phyloP scores from a whole-genome alignment of 345 rosid genomes.

The Linum trigynum region DNA sequence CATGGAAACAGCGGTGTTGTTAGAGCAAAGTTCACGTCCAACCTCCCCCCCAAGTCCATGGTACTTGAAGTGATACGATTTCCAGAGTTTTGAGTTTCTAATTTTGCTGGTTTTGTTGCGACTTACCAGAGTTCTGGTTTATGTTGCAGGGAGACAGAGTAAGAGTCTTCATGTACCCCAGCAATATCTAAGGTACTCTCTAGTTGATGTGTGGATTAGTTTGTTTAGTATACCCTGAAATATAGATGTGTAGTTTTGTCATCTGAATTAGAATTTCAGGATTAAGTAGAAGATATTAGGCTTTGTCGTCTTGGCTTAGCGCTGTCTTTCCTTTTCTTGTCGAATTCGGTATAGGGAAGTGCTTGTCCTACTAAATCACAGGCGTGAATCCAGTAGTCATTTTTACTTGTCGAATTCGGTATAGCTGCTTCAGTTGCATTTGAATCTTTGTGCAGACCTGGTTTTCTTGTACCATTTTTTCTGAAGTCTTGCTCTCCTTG shows the following conservation, averaged over 20 bases:
- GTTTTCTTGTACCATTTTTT: too few species aligned
- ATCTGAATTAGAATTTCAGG: not conserved
- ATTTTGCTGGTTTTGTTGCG: not conserved
- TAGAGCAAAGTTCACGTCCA: constrained; percentile 1
- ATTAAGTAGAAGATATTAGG: too few species aligned
- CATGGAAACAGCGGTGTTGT: constrained; percentile 7
- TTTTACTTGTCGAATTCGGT: not conserved
- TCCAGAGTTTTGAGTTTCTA: not conserved
- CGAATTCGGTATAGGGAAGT: too few species aligned
- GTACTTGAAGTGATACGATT: not conserved
- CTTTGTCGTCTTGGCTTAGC: too few species aligned
- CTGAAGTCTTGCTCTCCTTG: not conserved
- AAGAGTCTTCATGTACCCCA: constrained; percentile 6
- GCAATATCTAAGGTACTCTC: constrained; percentile 3
- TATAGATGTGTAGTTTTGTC: not conserved
- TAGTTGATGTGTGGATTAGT: not conserved
- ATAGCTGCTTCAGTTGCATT: not conserved
- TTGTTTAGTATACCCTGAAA: too few species aligned
- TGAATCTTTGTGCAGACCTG: too few species aligned
- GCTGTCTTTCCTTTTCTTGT: too few species aligned
- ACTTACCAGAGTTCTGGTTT: not conserved
- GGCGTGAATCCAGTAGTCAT: too few species aligned
- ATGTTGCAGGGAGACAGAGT: constrained; percentile 1
- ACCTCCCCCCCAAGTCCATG: constrained; percentile 6
- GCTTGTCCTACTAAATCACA: too few species aligned